Evolutionary conservation across 345 rosid species (phyloP), one percentile per base, ranked within the genome.

Genomic region (Sisymbrium altissimum): DNA sequence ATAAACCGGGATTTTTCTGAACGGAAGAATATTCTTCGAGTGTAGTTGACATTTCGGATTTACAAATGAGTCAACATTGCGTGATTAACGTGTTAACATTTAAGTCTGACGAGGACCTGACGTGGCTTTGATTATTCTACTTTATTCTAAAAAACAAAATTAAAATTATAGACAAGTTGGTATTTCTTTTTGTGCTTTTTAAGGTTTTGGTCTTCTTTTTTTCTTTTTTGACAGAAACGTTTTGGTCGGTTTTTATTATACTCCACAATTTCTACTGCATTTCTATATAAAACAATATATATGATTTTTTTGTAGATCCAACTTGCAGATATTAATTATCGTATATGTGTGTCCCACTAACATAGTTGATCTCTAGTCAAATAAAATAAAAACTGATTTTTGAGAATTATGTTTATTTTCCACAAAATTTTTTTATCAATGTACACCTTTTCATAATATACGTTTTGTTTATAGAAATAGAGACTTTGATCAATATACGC

Each of bases 1-100:
- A 12, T 61, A n/a, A 68, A 68, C 79, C 74, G 49, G 57, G 6
- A 60, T 52, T 32, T 11, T 41, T 23, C 50, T 61, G 30, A 1
- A 15, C 4, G 3, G 29, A 38, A 10, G 66, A 70, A 70, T 69
- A 76, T 76, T 70, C 70, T 9, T 19, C 1, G 11, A 5, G n/a
- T 41, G 33, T 44, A 56, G 66, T 65, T 67, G 65, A 76, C 74
- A 43, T 33, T 68, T 60, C 36, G 9, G 19, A 40, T 59, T 30
- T 40, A 27, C 68, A 50, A 15, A 29, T 14, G 38, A 53, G 36
- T 43, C 33, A 35, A 43, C 50, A 1, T 70, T 49, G 59, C 80
- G 72, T 77, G 68, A 69, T 69, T 33, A 43, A 61, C 55, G 67
- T 77, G 76, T 58, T n/a, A 55, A 52, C 64, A 25, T 49, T 36